Conservation (phyloP, 768 basidiomycete genomes). For the Pholiota molesta region DNA sequence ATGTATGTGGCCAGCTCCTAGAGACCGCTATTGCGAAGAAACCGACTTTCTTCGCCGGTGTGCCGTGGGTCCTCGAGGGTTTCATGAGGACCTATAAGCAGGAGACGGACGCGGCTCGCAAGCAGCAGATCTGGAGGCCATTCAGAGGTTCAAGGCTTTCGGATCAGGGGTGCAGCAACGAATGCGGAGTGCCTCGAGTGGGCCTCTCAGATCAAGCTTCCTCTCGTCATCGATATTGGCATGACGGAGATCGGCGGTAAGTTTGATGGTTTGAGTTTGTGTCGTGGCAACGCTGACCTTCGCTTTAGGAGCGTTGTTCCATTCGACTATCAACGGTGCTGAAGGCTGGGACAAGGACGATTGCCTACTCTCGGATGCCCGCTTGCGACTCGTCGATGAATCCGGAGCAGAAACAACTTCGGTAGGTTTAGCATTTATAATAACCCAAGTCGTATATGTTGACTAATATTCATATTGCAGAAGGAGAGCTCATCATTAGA, state of each 20-base stretch:
- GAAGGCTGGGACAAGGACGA: conserved; percentile 28
- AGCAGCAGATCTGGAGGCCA: conserved; percentile 20
- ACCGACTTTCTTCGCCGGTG: conserved; percentile 30
- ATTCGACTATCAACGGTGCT: conserved; percentile 23
- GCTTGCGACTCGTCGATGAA: conserved; percentile 27
- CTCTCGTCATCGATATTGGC: conserved; percentile 34
- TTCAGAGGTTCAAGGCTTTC: conserved; percentile 29
- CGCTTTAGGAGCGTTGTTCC: conserved; percentile 31
- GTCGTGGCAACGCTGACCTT: not conserved
- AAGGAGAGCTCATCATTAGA: conserved; percentile 35
- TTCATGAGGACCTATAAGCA: conserved; percentile 27
- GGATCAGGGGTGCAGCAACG: conserved; percentile 33
- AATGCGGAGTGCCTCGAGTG: conserved; percentile 31
- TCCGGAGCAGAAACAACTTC: conserved; percentile 20
- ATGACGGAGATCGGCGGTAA: conserved; percentile 40
- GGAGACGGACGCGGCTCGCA: conserved; percentile 23
- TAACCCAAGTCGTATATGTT: not conserved
- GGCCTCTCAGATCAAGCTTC: conserved; percentile 28
- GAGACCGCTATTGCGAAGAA: conserved; percentile 28
- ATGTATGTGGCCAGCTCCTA: conserved; percentile 28
- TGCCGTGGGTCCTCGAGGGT: conserved; percentile 37
- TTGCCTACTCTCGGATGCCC: conserved; percentile 27
- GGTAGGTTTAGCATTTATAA: conserved; percentile 17
- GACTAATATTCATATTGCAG: conserved; percentile 15
- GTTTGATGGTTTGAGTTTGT: not conserved